phyloP scores from a whole-genome alignment of 116 monocot species.

The Trichopus zeylanicus region DNA sequence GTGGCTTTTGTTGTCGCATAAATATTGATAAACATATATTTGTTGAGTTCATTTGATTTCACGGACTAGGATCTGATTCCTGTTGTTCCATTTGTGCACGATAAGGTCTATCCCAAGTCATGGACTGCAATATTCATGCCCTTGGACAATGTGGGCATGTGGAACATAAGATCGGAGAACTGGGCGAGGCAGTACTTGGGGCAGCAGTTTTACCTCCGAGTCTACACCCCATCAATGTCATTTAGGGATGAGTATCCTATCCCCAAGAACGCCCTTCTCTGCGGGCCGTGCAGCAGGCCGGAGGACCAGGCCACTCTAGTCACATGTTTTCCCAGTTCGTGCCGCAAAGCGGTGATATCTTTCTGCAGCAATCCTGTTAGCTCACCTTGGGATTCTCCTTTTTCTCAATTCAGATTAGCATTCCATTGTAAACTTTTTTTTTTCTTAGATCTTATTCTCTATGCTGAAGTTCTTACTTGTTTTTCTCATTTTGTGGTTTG shows the following conservation, averaged over 20 bases:
- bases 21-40: too few relatives aligned
- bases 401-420: too few relatives aligned
- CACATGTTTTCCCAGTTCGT: background rate
- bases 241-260: slow-evolving; percentile 68
- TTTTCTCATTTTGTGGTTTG: too few relatives aligned
- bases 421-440: too few relatives aligned
- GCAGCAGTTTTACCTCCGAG: slow-evolving; percentile 65
- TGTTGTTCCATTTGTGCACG: background rate
- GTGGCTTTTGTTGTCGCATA: too few relatives aligned
- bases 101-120: slow-evolving; percentile 63
- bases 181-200: slow-evolving; percentile 66
- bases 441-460: too few relatives aligned
- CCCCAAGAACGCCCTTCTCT: slow-evolving; percentile 57
- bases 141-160: slow-evolving; percentile 72
- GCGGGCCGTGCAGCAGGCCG: slow-evolving; percentile 51
- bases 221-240: slow-evolving; percentile 55
- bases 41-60: too few relatives aligned
- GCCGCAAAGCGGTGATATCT: slow-evolving; percentile 18
- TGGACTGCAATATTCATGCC: slow-evolving; percentile 65
- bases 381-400: too few relatives aligned
- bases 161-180: slow-evolving; percentile 65
- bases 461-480: too few relatives aligned
- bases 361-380: too few relatives aligned
- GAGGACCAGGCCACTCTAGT: slow-evolving; percentile 35
- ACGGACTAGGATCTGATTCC: background rate